phyloP scores from a whole-genome alignment of 768 basidiomycete genomes.

The Cyathus striatus region DNA sequence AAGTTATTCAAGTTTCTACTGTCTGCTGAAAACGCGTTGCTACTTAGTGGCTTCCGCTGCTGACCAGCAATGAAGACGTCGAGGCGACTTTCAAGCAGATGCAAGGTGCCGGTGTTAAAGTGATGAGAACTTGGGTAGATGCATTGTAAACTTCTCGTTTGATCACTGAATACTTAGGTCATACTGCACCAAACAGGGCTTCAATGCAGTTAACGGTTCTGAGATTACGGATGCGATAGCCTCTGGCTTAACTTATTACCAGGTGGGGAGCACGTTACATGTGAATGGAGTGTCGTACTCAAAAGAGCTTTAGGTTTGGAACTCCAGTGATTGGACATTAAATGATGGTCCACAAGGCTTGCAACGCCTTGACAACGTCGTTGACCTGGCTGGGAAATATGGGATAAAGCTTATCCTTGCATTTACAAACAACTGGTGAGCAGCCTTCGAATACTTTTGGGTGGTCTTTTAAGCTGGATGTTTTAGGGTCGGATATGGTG shows the following conservation, averaged over 20 bases:
- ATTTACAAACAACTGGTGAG: slow-evolving; percentile 54
- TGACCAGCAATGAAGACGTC: slow-evolving; percentile 42
- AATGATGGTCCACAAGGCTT: slow-evolving; percentile 52
- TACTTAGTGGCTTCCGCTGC: slow-evolving; percentile 47
- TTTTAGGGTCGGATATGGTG: slow-evolving; percentile 52
- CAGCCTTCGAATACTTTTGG: neutral
- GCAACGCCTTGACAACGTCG: slow-evolving; percentile 46
- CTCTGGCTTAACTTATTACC: slow-evolving; percentile 46
- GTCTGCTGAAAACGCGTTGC: neutral
- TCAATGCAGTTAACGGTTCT: slow-evolving; percentile 37
- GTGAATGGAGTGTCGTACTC: no score
- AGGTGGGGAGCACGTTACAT: no score
- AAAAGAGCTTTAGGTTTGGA: slow-evolving; percentile 53
- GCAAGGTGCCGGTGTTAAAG: slow-evolving; percentile 42
- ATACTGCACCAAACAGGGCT: slow-evolving; percentile 26
- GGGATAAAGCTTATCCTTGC: slow-evolving; percentile 47
- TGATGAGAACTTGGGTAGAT: slow-evolving; percentile 49
- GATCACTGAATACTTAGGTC: no score
- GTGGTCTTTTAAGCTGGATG: neutral
- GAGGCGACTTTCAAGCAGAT: slow-evolving; percentile 44
- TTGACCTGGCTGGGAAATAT: slow-evolving; percentile 42
- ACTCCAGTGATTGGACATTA: slow-evolving; percentile 39
- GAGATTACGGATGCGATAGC: slow-evolving; percentile 37
- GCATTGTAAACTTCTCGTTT: slow-evolving; percentile 5
- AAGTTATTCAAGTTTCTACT: neutral